phyloP scores from a whole-genome alignment of 2,329 filamentous ascomycete genomes.

The Fusarium brevicatenulatum region DNA sequence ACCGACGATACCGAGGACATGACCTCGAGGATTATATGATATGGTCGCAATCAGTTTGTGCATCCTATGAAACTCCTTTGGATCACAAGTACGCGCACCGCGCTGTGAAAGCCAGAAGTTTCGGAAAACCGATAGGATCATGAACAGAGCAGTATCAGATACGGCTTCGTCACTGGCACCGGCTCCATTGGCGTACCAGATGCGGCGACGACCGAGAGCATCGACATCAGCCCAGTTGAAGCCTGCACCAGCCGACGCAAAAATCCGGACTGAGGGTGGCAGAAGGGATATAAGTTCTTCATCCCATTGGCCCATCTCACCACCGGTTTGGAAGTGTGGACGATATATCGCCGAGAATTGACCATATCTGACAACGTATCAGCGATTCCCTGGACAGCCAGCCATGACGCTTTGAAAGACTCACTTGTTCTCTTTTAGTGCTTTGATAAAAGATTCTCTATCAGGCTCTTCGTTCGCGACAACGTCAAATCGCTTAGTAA shows the following conservation, averaged over 20 bases:
- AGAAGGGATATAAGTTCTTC: constrained; percentile 64
- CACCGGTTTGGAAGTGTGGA: constrained; percentile 70
- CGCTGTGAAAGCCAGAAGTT: constrained; percentile 57
- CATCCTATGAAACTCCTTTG: constrained; percentile 24
- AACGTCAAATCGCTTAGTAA: constrained; percentile 53
- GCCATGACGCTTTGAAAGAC: rapidly evolving
- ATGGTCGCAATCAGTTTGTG: constrained; percentile 44
- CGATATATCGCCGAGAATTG: constrained; percentile 58
- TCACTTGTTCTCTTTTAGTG: constrained; percentile 50
- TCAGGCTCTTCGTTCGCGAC: constrained; percentile 51
- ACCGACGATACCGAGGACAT: constrained; percentile 63
- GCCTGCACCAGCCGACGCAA: constrained; percentile 68
- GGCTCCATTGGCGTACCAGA: constrained; percentile 58
- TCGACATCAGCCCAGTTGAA: constrained; percentile 72
- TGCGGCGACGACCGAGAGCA: constrained; percentile 49
- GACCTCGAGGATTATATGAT: constrained; percentile 60
- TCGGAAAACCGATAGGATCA: constrained; percentile 60
- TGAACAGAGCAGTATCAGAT: constrained; percentile 54
- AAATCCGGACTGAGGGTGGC: constrained; percentile 64
- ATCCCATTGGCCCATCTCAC: constrained; percentile 71
- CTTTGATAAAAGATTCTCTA: constrained; percentile 52
- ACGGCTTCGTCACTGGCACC: constrained; percentile 56
- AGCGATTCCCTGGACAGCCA: not conserved
- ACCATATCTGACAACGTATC: constrained; percentile 25
- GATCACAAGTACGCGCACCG: constrained; percentile 31